Conservation (phyloP, 208 protist species). For the Leishmania martiniquensis region DNA sequence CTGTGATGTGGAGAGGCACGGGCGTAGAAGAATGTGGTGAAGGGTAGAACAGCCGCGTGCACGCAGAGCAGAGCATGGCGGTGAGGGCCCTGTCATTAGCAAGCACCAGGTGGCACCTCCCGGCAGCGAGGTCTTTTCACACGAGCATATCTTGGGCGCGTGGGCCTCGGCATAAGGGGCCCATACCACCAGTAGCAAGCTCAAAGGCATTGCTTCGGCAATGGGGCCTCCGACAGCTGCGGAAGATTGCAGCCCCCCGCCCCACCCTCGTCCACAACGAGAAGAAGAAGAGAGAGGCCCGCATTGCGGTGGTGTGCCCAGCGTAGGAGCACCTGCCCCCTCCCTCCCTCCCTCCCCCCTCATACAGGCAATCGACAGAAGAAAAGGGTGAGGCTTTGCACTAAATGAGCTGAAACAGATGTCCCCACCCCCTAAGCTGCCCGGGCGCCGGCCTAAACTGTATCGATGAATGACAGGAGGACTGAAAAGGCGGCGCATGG, state of each 20-base stretch:
- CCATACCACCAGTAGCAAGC: neutral
- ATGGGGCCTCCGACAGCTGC: neutral
- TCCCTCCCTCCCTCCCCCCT: no score
- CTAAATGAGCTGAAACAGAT: no score
- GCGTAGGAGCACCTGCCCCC: neutral
- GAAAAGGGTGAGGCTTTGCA: no score
- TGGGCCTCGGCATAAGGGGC: neutral
- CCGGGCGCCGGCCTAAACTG: no score
- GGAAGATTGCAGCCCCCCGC: neutral
- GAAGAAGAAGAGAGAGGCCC: neutral
- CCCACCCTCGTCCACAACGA: neutral
- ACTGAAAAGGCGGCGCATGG: no score
- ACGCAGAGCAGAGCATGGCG: neutral
- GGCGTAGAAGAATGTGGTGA: neutral
- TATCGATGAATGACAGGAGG: no score
- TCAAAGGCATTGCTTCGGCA: neutral
- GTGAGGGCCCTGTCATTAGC: neutral
- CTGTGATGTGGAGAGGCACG: neutral
- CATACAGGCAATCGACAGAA: no score
- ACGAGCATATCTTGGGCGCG: neutral
- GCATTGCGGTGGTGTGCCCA: neutral
- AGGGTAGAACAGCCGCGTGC: neutral
- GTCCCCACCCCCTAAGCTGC: no score
- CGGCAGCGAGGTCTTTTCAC: neutral
- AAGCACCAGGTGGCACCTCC: neutral